Evolutionary conservation across 768 basidiomycete species (phyloP).

Genomic region (Dendrothele bispora): DNA sequence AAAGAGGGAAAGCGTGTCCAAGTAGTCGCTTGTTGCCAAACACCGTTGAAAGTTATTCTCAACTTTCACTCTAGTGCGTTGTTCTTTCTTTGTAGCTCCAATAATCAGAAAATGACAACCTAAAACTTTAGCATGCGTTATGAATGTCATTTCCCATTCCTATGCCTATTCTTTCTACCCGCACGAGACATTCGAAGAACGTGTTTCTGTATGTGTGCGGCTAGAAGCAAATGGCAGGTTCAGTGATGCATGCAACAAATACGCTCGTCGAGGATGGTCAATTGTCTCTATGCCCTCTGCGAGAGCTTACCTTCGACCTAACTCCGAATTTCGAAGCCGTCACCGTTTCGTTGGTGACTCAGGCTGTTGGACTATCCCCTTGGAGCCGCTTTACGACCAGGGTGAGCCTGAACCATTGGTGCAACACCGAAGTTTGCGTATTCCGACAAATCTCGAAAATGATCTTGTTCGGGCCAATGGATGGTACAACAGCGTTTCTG

Average conservation of each 20-base stretch:
- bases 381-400: too few relatives aligned
- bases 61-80: conserved; percentile 48
- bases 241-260: conserved; percentile 29
- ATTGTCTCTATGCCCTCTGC: conserved; percentile 13
- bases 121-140: conserved; percentile 37
- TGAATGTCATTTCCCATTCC: conserved; percentile 43
- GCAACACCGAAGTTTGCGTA: too few relatives aligned
- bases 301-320: neutral
- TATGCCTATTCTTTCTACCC: conserved; percentile 43
- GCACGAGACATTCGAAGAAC: conserved; percentile 34
- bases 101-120: neutral
- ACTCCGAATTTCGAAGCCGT: conserved; percentile 16
- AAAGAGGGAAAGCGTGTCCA: conserved; percentile 33
- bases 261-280: conserved; percentile 35
- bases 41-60: conserved; percentile 37
- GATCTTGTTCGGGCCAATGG: too few relatives aligned
- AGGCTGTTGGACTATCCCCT: conserved; percentile 28
- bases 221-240: neutral
- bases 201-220: conserved; percentile 16
- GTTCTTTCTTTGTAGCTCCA: neutral
- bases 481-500: too few relatives aligned
- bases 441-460: too few relatives aligned
- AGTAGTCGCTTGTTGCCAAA: conserved; percentile 32
- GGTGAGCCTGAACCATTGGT: too few relatives aligned
- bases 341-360: conserved; percentile 30